Evolutionary conservation across 768 basidiomycete genomes (phyloP).

Genomic region (Amanita inopinata): DNA sequence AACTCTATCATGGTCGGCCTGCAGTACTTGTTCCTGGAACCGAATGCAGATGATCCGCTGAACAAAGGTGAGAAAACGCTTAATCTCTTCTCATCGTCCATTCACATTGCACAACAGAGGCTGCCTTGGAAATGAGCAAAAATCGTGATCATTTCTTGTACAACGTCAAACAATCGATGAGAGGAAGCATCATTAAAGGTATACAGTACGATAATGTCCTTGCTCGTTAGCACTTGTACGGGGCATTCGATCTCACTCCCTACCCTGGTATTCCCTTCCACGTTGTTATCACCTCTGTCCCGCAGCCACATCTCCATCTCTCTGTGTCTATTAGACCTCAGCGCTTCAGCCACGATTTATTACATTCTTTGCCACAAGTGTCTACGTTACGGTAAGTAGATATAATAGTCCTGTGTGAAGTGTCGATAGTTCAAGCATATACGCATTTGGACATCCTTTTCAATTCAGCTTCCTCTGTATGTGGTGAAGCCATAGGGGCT

Average conservation of each 20-base stretch:
- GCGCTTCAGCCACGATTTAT: too few relatives aligned
- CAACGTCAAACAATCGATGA: slow-evolving; percentile 86
- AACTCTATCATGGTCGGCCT: slow-evolving; percentile 98
- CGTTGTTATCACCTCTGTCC: slow-evolving; percentile 8
- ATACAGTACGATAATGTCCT: slow-evolving; percentile 73
- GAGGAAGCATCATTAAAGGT: slow-evolving; percentile 69
- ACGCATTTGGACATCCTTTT: too few relatives aligned
- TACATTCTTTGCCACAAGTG: too few relatives aligned
- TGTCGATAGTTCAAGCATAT: too few relatives aligned
- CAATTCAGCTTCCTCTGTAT: slow-evolving; percentile 78
- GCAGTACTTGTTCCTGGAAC: slow-evolving; percentile 97
- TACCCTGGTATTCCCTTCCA: too few relatives aligned
- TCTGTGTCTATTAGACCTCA: too few relatives aligned
- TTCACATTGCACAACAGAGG: slow-evolving; percentile 48
- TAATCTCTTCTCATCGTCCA: slow-evolving; percentile 1
- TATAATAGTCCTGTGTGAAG: too few relatives aligned
- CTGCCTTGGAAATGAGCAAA: slow-evolving; percentile 88
- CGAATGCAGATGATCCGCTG: slow-evolving; percentile 95
- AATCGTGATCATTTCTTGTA: slow-evolving; percentile 74
- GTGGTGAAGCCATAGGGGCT: slow-evolving; percentile 90
- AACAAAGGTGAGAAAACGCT: slow-evolving; percentile 73
- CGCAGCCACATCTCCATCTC: too few relatives aligned
- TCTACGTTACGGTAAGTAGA: too few relatives aligned
- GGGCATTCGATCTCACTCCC: too few relatives aligned
- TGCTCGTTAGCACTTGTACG: slow-evolving; percentile 18